Base-by-base conservation (phyloP, 148 eudicot genomes). In the Oxyria digyna region DNA sequence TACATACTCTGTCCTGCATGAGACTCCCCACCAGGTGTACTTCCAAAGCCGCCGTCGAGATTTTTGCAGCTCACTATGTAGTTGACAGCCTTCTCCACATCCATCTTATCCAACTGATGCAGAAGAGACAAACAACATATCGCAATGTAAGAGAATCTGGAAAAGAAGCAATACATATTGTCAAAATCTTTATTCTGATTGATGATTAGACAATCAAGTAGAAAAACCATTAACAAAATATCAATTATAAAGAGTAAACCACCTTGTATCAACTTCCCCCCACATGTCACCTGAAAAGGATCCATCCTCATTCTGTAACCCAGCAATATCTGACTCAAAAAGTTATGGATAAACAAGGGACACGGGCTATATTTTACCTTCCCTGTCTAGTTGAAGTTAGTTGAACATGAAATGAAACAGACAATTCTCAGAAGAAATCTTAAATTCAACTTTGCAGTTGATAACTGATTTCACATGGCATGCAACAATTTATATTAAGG, bases 191-290 rank as follows among this genome's bases (percentile, higher is more conserved):
- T 35, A 29, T 15, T 18, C 42, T 20, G 18, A 42, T 67, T 41
- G 23, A 32, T 8, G 2, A 40, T 38, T 14, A 40, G 35, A n/a
- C 42, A 50, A 69, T 55, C 31, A 15, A 10, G n/a, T 3, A 21
- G 52, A 42, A 5, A 40, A 11, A n/a, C n/a, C n/a, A 40, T 27
- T 9, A 6, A 12, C 43, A 69, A 11, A 32, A 11, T 10, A 27
- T n/a, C n/a, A n/a, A n/a, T n/a, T 21, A 75, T 54, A 59, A 66
- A 35, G 52, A 26, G n/a, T n/a, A n/a, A 49, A 63, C 76, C 63
- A 89, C 97, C 96, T 78, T 63, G 97, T 86, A 78, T 94, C 98
- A 72, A 88, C 75, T 81, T 94, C 98, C 70, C 97, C 98, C 98
- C 98, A 94, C 17, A 86, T 85, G 79, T 94, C 98, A 66, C 98